A percentile compares a stretch with the other conserved stretches of the same genome.
Conservation (phyloP, 1,139 yeast species). For the Yamadazyma membranifaciens region DNA sequence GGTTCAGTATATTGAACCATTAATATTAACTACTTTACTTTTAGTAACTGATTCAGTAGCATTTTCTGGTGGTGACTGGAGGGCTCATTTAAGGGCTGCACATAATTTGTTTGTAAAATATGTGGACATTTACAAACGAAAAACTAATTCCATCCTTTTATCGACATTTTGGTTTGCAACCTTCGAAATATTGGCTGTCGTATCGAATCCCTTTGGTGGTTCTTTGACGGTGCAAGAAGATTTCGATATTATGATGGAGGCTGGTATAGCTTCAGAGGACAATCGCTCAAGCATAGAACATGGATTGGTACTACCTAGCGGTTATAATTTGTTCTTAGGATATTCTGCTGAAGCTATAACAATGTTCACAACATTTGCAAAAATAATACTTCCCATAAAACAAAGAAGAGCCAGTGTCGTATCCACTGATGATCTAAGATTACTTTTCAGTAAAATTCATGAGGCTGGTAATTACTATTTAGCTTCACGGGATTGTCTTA, state of each 20-base stretch:
- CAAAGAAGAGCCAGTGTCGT: constrained; percentile 5
- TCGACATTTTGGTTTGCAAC: constrained; percentile 20
- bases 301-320: constrained; percentile 15
- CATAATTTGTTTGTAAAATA: constrained; percentile 17
- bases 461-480: constrained; percentile 12
- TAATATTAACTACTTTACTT: constrained; percentile 15
- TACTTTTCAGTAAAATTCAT: constrained; percentile 10
- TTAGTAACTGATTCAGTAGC: constrained; percentile 18
- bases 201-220: constrained; percentile 19
- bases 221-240: constrained; percentile 13
- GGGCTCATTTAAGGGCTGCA: constrained; percentile 18
- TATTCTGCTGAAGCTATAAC: constrained; percentile 13
- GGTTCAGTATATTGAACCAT: constrained; percentile 14
- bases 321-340: constrained; percentile 16
- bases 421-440: constrained; percentile 13
- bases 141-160: constrained; percentile 13
- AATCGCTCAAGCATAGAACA: constrained; percentile 19
- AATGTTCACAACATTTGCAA: constrained; percentile 13
- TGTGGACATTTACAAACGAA: constrained; percentile 11
- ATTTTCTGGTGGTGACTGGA: constrained; percentile 16
- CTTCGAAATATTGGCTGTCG: constrained; percentile 18
- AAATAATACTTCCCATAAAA: constrained; percentile 11
- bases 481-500: constrained; percentile 12
- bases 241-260: constrained; percentile 14
- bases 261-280: constrained; percentile 19